A percentile compares a stretch with the other conserved stretches of the same genome.
phyloP scores from a whole-genome alignment of 2,329 filamentous ascomycete species.

The Knufia fluminis region DNA sequence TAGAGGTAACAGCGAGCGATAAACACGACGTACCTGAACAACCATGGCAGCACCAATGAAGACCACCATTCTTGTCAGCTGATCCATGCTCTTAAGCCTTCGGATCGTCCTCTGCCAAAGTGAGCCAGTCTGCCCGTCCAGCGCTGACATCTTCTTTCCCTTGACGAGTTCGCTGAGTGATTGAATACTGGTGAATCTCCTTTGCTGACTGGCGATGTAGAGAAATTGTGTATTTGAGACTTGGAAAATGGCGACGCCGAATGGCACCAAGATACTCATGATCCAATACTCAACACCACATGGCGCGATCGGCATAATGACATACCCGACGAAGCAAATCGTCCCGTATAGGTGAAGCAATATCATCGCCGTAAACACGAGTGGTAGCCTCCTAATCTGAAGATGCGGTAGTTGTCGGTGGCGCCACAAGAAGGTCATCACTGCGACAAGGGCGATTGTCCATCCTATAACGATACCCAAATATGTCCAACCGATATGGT shows the following conservation, averaged over 20 bases:
- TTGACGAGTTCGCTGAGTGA: neutral
- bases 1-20: conserved; percentile 1
- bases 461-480: conserved; percentile 6
- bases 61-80: conserved; percentile 1
- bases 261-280: conserved; percentile 53
- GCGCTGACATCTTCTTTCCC: neutral
- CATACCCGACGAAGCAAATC: conserved; percentile 23
- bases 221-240: conserved; percentile 50
- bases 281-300: conserved; percentile 52
- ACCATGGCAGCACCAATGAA: conserved; percentile 44
- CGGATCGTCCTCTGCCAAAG: neutral
- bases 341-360: conserved; percentile 25
- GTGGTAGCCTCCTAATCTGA: conserved; percentile 23
- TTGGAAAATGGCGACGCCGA: conserved; percentile 54
- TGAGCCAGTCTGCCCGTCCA: neutral
- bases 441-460: conserved; percentile 10
- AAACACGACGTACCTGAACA: conserved; percentile 38
- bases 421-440: conserved; percentile 7
- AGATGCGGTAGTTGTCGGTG: conserved; percentile 20
- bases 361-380: conserved; percentile 21
- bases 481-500: neutral
- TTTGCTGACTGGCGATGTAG: conserved; percentile 47
- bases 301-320: conserved; percentile 27
- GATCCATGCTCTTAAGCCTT: neutral
- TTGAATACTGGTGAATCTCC: conserved; percentile 17